phyloP scores from a whole-genome alignment of 306 rosid species.

The Rosa multiflora region DNA sequence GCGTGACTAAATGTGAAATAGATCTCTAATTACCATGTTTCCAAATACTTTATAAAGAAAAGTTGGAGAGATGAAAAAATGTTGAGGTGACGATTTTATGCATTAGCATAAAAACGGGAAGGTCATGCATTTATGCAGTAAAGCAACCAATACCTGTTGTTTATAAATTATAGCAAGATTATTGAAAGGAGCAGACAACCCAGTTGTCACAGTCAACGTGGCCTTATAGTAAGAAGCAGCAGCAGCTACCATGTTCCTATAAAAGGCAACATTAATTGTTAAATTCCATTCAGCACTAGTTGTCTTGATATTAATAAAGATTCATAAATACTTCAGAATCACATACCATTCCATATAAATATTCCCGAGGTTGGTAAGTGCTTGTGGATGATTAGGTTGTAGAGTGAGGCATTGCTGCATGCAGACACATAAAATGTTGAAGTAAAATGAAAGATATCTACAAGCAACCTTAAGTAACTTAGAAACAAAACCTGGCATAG shows the following conservation, averaged over 20 bases:
- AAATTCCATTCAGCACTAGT: background rate
- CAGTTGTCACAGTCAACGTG: conserved; percentile 87
- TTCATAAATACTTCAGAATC: conserved; percentile 6
- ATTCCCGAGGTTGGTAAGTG: conserved; percentile 94
- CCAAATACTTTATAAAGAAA: background rate
- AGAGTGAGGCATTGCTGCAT: conserved; percentile 91
- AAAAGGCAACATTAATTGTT: background rate
- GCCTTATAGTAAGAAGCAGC: conserved; percentile 97
- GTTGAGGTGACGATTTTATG: background rate
- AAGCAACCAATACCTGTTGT: conserved; percentile 63
- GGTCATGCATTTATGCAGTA: background rate
- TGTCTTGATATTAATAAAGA: conserved; percentile 10
- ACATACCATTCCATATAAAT: conserved; percentile 96
- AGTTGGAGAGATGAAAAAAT: background rate
- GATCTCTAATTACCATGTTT: background rate
- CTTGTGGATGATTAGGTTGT: conserved; percentile 96
- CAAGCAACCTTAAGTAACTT: conserved; percentile 4
- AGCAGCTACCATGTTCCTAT: conserved; percentile 91
- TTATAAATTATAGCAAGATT: conserved; percentile 93
- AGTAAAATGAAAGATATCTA: background rate
- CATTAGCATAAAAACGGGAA: background rate
- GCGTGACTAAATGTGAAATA: background rate
- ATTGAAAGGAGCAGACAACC: conserved; percentile 93
- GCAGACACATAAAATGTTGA: background rate
- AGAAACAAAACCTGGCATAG: conserved; percentile 8